These are phyloP conservation scores for Aquilaria sinensis DNA, from an alignment of 345 rosid species.

Conservation along the genomic window DNA sequence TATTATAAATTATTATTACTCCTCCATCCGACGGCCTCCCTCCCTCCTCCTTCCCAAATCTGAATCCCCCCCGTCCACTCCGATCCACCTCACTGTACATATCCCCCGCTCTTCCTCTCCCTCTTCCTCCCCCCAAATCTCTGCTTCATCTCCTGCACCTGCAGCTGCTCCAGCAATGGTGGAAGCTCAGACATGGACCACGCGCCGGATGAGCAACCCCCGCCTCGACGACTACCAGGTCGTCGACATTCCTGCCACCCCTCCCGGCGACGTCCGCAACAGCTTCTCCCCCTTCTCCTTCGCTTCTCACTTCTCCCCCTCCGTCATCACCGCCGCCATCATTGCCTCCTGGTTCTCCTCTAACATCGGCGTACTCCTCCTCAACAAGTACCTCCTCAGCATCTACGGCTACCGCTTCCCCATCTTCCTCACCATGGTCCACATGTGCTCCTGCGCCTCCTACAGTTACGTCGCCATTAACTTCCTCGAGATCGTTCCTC, in stretches of 20 bases:
- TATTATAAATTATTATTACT: background rate
- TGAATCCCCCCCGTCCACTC: slow-evolving; percentile 47
- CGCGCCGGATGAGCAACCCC: slow-evolving; percentile 98
- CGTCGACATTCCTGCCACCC: slow-evolving; percentile 85
- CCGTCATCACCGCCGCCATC: slow-evolving; percentile 54
- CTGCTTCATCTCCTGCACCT: slow-evolving; percentile 9
- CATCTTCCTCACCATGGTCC: slow-evolving; percentile 87
- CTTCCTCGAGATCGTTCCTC: slow-evolving; percentile 72
- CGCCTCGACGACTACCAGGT: slow-evolving; percentile 44
- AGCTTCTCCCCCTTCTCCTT: slow-evolving; percentile 21
- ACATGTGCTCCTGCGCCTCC: slow-evolving; percentile 81
- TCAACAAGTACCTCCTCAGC: slow-evolving; percentile 93
- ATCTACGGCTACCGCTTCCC: slow-evolving; percentile 89
- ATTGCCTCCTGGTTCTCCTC: slow-evolving; percentile 91
- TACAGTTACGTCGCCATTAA: slow-evolving; percentile 74
- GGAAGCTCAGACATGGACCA: slow-evolving; percentile 98
- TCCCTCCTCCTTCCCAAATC: slow-evolving; percentile 32
- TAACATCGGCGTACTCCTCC: slow-evolving; percentile 89
- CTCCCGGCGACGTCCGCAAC: slow-evolving; percentile 61
- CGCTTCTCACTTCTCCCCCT: slow-evolving; percentile 50
- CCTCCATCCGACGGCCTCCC: slow-evolving; percentile 39
- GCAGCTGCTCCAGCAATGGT: slow-evolving; percentile 45
- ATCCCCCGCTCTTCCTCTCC: slow-evolving; percentile 6
- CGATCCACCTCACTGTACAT: slow-evolving; percentile 22
- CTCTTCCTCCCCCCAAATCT: slow-evolving; percentile 11